These are phyloP conservation scores for Cucumis sativus DNA, from an alignment of 306 rosid genomes.

Conservation along the genomic window DNA sequence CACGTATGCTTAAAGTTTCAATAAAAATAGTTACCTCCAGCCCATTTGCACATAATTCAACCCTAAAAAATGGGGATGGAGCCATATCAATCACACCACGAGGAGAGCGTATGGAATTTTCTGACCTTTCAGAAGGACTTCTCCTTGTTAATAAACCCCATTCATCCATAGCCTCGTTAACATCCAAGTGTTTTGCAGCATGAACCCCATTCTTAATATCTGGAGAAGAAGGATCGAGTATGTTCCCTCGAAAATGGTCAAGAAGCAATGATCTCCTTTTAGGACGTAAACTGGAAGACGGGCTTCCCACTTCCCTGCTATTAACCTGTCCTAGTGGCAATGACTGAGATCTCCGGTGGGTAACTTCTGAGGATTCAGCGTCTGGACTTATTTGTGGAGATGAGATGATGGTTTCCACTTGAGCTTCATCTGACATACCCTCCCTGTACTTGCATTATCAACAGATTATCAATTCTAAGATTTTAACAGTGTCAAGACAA, in stretches of 20 bases:
- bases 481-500: not conserved
- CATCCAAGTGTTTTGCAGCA: slow-evolving; percentile 12
- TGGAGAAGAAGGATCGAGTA: slow-evolving; percentile 26
- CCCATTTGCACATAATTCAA: slow-evolving; percentile 24
- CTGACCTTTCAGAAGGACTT: slow-evolving; percentile 26
- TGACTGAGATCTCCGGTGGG: slow-evolving; percentile 28
- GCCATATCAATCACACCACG: slow-evolving; percentile 21
- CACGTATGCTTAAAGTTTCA: not conserved
- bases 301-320: slow-evolving; percentile 11
- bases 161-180: slow-evolving; percentile 8
- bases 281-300: slow-evolving; percentile 28
- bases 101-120: slow-evolving; percentile 26
- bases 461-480: not conserved
- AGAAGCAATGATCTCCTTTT: slow-evolving; percentile 28
- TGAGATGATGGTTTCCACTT: slow-evolving; percentile 22
- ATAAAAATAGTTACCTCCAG: slow-evolving; percentile 9
- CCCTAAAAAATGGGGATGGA: slow-evolving; percentile 16
- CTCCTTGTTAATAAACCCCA: slow-evolving; percentile 19
- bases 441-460: slow-evolving; percentile 36
- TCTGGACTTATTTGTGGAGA: slow-evolving; percentile 19
- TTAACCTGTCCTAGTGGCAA: slow-evolving; percentile 9
- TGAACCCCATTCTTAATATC: slow-evolving; percentile 13
- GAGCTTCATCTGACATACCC: slow-evolving; percentile 20
- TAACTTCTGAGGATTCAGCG: slow-evolving; percentile 14
- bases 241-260: slow-evolving; percentile 17